These are phyloP conservation scores for Aspergillus floridensis DNA, from an alignment of 2,329 filamentous ascomycete species.

Conservation along the genomic window DNA sequence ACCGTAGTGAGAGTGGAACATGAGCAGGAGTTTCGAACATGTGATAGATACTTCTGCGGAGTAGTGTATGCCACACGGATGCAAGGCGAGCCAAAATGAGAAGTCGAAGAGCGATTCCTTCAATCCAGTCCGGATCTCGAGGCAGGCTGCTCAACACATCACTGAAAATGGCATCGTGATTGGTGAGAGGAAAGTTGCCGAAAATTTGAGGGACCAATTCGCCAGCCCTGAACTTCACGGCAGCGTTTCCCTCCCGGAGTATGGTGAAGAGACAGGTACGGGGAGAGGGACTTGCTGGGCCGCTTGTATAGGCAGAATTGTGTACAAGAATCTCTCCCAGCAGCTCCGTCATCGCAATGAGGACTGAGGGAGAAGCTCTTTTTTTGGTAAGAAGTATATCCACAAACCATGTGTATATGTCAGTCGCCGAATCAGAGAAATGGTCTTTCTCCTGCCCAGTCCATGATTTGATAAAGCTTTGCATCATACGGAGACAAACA, in stretches of 20 bases:
- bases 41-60: conserved; percentile 85
- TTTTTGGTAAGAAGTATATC: conserved; percentile 64
- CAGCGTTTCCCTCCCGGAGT: conserved; percentile 62
- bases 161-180: conserved; percentile 79
- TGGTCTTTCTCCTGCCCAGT: conserved; percentile 53
- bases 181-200: conserved; percentile 72
- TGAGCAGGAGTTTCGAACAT: conserved; percentile 87
- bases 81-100: conserved; percentile 74
- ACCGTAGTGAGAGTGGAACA: conserved; percentile 61
- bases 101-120: conserved; percentile 83
- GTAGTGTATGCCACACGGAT: conserved; percentile 78
- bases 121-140: conserved; percentile 64
- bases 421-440: conserved; percentile 64
- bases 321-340: conserved; percentile 67
- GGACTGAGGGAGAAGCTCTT: conserved; percentile 66
- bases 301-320: conserved; percentile 65
- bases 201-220: conserved; percentile 72
- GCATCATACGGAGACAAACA: conserved; percentile 66
- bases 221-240: conserved; percentile 74
- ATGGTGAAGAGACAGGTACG: conserved; percentile 73
- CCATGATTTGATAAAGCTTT: conserved; percentile 64
- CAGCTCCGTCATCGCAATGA: conserved; percentile 65
- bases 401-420: conserved; percentile 78
- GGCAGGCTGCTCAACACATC: conserved; percentile 82
- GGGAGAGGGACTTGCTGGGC: conserved; percentile 58